phyloP scores from a whole-genome alignment of 2,329 filamentous ascomycete genomes.

The Claviceps sp. region DNA sequence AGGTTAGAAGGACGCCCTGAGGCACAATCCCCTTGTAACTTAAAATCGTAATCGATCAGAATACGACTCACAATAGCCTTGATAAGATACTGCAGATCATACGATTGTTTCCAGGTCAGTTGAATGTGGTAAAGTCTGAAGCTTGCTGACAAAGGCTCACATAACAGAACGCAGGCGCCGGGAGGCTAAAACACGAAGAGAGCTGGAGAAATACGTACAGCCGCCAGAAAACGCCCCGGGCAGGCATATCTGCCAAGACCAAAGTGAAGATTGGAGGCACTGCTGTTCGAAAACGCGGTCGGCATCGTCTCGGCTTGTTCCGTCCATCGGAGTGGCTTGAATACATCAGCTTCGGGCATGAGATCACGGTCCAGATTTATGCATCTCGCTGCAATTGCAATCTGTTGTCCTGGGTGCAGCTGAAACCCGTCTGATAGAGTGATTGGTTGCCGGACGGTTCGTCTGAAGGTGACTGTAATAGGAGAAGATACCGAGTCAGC shows the following conservation, averaged over 20 bases:
- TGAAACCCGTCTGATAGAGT: constrained; percentile 7
- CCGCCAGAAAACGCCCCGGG: constrained; percentile 10
- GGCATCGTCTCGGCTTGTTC: background rate
- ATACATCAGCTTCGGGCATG: constrained; percentile 3
- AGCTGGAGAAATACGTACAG: constrained; percentile 1
- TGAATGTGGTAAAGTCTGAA: no score
- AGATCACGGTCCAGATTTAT: constrained; percentile 5
- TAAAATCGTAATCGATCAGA: constrained; percentile 8
- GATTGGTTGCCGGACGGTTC: constrained; percentile 6
- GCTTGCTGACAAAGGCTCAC: no score
- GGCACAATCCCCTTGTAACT: constrained; percentile 1
- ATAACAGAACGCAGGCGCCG: no score
- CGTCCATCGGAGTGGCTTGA: constrained; percentile 5
- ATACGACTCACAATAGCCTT: constrained; percentile 8
- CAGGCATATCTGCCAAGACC: constrained; percentile 10
- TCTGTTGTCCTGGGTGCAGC: constrained; percentile 7
- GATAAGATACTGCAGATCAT: constrained; percentile 6
- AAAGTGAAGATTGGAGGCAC: constrained; percentile 8
- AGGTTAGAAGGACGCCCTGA: constrained; percentile 6
- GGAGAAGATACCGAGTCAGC: background rate
- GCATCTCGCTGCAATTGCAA: constrained; percentile 6
- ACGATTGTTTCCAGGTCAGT: no score
- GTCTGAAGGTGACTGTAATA: constrained; percentile 7
- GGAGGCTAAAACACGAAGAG: no score
- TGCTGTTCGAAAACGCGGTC: constrained; percentile 7